Evolutionary conservation across 1,284 basidiomycete genomes (phyloP).

Genomic region (Rhodotorula sp.): DNA sequence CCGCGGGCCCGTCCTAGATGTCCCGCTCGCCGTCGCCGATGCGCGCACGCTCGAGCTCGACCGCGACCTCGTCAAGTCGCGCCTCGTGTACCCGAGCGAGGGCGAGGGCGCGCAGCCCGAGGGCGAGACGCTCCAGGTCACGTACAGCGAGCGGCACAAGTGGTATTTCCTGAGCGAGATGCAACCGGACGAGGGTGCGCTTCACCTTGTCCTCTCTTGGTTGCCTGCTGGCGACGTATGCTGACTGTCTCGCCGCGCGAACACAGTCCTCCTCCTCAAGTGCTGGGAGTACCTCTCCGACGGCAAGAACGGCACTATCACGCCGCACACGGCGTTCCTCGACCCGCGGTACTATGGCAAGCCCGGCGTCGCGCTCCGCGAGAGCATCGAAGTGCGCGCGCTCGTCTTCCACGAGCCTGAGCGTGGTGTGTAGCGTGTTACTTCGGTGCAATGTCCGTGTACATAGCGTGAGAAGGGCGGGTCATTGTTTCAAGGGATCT

Average conservation of each 20-base stretch:
- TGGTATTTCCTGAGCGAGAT: slow-evolving; percentile 68
- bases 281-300: slow-evolving; percentile 35
- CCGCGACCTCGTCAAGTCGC: slow-evolving; percentile 58
- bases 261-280: slow-evolving; percentile 34
- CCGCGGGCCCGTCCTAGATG: slow-evolving; percentile 58
- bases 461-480: neutral
- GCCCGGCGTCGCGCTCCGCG: slow-evolving; percentile 20
- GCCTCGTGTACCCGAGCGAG: slow-evolving; percentile 58
- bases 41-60: slow-evolving; percentile 59
- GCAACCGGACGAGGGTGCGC: slow-evolving; percentile 59
- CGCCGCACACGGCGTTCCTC: slow-evolving; percentile 35
- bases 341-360: slow-evolving; percentile 30
- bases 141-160: slow-evolving; percentile 59
- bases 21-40: slow-evolving; percentile 66
- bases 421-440: neutral
- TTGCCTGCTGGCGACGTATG: neutral
- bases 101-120: slow-evolving; percentile 48
- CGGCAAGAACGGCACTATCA: slow-evolving; percentile 9
- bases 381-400: slow-evolving; percentile 37
- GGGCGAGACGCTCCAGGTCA: slow-evolving; percentile 63
- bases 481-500: too few species aligned
- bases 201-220: too few species aligned
- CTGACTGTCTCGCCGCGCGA: neutral
- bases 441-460: neutral
- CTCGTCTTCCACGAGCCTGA: slow-evolving; percentile 37